These are phyloP conservation scores for Jaltomata sinuosa DNA, from an alignment of 257 asterid species.

Conservation along the genomic window DNA sequence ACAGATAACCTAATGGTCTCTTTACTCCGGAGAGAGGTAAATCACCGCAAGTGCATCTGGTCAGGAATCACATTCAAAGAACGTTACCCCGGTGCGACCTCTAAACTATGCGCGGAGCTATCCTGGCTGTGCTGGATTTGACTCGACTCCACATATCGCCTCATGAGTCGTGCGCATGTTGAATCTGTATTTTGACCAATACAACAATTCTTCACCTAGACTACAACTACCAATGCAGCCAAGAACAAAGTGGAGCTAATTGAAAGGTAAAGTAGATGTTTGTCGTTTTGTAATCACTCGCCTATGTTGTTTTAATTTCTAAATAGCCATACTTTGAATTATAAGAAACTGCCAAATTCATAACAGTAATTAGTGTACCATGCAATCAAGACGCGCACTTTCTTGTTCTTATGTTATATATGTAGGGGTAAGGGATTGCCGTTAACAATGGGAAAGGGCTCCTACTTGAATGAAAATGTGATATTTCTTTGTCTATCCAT, in stretches of 20 bases:
- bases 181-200: too few species aligned
- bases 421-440: neutral
- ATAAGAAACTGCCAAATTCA: neutral
- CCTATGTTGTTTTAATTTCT: neutral
- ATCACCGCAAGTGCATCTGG: too few species aligned
- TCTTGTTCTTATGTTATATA: neutral
- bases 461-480: neutral
- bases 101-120: too few species aligned
- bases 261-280: neutral
- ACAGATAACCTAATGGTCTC: too few species aligned
- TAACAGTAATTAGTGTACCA: neutral
- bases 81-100: too few species aligned
- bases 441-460: neutral
- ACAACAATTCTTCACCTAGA: too few species aligned
- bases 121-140: too few species aligned
- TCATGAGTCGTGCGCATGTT: too few species aligned
- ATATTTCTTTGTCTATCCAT: neutral
- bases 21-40: too few species aligned
- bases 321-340: neutral
- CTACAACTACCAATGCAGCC: neutral
- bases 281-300: neutral
- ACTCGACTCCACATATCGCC: too few species aligned
- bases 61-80: too few species aligned
- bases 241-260: neutral
- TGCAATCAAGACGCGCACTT: neutral